phyloP scores from a whole-genome alignment of 495 filamentous ascomycete genomes.

The Aspergillus mulundensis region DNA sequence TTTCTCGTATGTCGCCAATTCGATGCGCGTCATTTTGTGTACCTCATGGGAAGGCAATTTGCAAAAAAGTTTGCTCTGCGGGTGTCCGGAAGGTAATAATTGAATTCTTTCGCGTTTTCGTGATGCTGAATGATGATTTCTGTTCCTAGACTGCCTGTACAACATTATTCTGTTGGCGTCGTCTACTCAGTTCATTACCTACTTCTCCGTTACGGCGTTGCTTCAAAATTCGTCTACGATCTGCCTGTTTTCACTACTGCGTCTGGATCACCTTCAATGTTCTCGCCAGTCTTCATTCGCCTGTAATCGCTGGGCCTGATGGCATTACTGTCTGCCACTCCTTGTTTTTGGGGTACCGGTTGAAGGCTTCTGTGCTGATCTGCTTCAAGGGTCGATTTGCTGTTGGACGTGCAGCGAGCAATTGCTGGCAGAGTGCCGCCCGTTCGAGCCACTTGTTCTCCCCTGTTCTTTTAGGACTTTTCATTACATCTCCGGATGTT shows the following conservation, averaged over 20 bases:
- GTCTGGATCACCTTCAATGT: conserved; percentile 7
- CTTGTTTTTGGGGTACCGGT: conserved; percentile 20
- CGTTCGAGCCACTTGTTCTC: conserved; percentile 4
- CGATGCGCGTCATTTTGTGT: conserved; percentile 36
- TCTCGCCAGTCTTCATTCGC: conserved; percentile 10
- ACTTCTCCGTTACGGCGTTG: conserved; percentile 12
- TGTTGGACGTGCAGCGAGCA: conserved; percentile 6
- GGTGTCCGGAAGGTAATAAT: conserved; percentile 41
- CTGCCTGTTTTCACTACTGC: conserved; percentile 10
- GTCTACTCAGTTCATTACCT: conserved; percentile 24
- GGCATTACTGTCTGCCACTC: conserved; percentile 17
- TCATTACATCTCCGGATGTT: conserved; percentile 1
- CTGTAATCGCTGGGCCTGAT: conserved; percentile 22
- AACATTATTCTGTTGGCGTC: conserved; percentile 24
- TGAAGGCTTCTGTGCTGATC: conserved; percentile 13
- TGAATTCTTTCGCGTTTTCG: conserved; percentile 37
- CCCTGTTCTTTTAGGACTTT: neutral
- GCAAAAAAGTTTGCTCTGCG: conserved; percentile 45
- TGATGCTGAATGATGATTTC: conserved; percentile 32
- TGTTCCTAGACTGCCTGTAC: conserved; percentile 32
- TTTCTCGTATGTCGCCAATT: conserved; percentile 36
- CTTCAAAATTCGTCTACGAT: conserved; percentile 8
- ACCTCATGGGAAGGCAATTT: conserved; percentile 48
- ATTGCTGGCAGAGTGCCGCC: conserved; percentile 8
- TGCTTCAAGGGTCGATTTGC: neutral